phyloP scores from a whole-genome alignment of 495 filamentous ascomycete species.

The Massariosphaeria phaeospora region DNA sequence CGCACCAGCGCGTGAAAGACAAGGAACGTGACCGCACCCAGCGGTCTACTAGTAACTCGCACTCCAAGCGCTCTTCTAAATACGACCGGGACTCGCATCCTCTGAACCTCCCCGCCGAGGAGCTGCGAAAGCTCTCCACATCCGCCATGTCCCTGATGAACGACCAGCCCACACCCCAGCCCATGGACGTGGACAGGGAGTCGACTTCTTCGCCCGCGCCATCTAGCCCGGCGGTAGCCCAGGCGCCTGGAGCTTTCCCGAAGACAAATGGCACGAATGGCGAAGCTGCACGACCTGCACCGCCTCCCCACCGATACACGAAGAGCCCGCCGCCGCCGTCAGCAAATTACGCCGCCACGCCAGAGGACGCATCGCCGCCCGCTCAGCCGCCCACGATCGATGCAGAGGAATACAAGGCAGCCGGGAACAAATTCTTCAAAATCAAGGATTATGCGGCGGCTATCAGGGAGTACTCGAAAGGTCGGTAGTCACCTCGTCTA shows the following conservation, averaged over 20 bases:
- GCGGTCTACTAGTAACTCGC: conserved; percentile 15
- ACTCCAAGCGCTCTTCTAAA: conserved; percentile 38
- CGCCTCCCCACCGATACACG: conserved; percentile 70
- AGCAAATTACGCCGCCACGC: conserved; percentile 37
- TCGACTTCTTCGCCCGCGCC: conserved; percentile 46
- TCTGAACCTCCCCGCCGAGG: conserved; percentile 79
- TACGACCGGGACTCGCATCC: conserved; percentile 69
- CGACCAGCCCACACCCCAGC: conserved; percentile 44
- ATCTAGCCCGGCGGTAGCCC: conserved; percentile 42
- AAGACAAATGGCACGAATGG: conserved; percentile 49
- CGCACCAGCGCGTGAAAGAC: conserved; percentile 25
- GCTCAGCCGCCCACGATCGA: conserved; percentile 54
- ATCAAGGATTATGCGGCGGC: conserved; percentile 78
- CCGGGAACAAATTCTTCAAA: conserved; percentile 96
- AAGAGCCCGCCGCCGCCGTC: conserved; percentile 50
- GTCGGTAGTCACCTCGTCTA: conserved; percentile 44
- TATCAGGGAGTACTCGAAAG: conserved; percentile 90
- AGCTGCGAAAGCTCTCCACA: conserved; percentile 68
- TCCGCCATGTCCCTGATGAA: conserved; percentile 53
- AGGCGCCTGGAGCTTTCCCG: conserved; percentile 33
- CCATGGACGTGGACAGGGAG: conserved; percentile 80
- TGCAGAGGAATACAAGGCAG: conserved; percentile 83
- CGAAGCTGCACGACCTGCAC: conserved; percentile 59
- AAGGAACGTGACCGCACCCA: conserved; percentile 29
- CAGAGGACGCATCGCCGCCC: conserved; percentile 34